These are phyloP conservation scores for Puccinia horiana DNA, from an alignment of 1,284 basidiomycete genomes.

Conservation along the genomic window DNA sequence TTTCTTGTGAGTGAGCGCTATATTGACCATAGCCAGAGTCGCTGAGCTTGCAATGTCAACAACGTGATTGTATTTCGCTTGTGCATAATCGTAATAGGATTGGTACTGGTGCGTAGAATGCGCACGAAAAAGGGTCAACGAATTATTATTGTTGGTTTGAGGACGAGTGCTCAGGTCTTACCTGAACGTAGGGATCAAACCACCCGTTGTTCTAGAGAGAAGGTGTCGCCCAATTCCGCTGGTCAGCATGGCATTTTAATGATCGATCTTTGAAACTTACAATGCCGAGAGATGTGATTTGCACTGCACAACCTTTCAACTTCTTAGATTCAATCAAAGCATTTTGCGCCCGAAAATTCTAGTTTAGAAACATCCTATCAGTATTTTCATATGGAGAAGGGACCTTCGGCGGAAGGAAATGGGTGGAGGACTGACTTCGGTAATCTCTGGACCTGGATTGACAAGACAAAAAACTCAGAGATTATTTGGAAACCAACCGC, in stretches of 20 bases:
- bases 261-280: neutral
- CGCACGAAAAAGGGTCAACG: neutral
- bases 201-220: constrained; percentile 48
- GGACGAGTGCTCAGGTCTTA: neutral
- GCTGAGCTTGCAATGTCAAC: constrained; percentile 25
- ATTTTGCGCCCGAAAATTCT: constrained; percentile 45
- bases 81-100: constrained; percentile 41
- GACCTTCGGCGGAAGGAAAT: neutral
- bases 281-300: constrained; percentile 35
- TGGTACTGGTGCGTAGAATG: constrained; percentile 22
- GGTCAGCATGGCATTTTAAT: neutral
- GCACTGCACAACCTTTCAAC: constrained; percentile 6
- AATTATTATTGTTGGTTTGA: neutral
- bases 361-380: neutral
- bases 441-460: constrained; percentile 20
- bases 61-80: constrained; percentile 35
- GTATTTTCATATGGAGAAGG: neutral
- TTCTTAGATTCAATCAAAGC: constrained; percentile 24
- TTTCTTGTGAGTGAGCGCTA: neutral
- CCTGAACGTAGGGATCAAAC: constrained; percentile 46
- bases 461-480: neutral
- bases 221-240: neutral
- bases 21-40: constrained; percentile 19
- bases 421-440: constrained; percentile 1
- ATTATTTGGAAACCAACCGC: neutral